Evolutionary conservation across 2,329 filamentous ascomycete genomes (phyloP), one percentile per base, ranked within the genome.

Genomic region (Atkinsonella texensis): DNA sequence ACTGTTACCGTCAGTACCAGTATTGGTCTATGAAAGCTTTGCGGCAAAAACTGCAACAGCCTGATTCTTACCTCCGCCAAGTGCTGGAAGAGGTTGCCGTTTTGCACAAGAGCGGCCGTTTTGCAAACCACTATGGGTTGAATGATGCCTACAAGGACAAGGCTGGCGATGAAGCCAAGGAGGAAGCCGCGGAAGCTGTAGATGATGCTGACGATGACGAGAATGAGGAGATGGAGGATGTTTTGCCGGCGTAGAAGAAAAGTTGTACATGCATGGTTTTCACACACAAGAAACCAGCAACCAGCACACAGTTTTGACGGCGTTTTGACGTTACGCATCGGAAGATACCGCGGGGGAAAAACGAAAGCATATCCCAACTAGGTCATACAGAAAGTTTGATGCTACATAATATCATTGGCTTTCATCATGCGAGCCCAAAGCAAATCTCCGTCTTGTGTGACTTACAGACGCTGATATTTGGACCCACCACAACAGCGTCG

Each of bases 21-120:
- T 97, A 93, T 69, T 98, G 91, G 90, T 83, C 86, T n/a, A 87
- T 97, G 75, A 90, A 88, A 63, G 81, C 85, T 5, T 79, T 98
- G 59, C 88, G 89, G 56, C 76, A 81, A 48, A 74, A 78, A 54
- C 79, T 94, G 40, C 80, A 84, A 54, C 93, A 98, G 69, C 93
- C 93, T 1, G 93, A 97, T 65, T 83, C 85, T n/a, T 97, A 90
- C 66, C 79, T 98, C 55, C 89, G 91, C 51, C 81, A 93, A 64
- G 85, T 84, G 1, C 71, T 98, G 58, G 85, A 90, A 56, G 83
- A 89, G 62, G 80, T 97, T 54, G 91, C 89, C 0, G 80, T 86
- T 18, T 71, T 95, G 54, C 84, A 94, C 64, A 87, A 89, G 67
- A 84, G 82, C 46, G 91, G 91, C 28, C 78, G 82, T 3, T 95